phyloP scores from a whole-genome alignment of 345 rosid genomes.

The Citrus australasica region DNA sequence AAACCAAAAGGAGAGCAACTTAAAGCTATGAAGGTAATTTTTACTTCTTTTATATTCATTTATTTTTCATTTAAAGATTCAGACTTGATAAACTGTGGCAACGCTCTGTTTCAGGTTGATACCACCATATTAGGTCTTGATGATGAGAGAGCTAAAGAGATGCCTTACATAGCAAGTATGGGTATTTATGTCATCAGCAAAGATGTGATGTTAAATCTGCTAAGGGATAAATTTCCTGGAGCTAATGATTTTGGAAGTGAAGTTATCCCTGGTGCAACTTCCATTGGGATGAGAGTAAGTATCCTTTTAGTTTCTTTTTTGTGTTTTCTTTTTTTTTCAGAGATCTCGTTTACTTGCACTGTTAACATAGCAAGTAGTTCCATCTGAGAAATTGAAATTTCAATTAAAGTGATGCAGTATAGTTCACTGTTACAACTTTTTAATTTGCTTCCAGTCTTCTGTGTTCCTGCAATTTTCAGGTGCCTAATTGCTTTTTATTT shows the following conservation, averaged over 20 bases:
- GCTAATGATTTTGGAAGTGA: slow-evolving; percentile 99
- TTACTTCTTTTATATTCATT: not conserved
- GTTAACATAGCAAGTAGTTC: not conserved
- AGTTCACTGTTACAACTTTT: not conserved
- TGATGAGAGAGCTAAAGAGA: slow-evolving; percentile 80
- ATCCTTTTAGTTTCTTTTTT: not conserved
- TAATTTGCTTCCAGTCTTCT: not conserved
- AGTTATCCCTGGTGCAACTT: slow-evolving; percentile 97
- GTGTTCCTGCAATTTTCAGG: not conserved
- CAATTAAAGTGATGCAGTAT: not conserved
- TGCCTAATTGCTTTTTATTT: not conserved
- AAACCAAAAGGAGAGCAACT: slow-evolving; percentile 95
- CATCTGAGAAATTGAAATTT: not conserved
- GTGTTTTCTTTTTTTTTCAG: not conserved
- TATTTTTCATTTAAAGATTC: not conserved
- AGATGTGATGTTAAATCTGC: slow-evolving; percentile 83
- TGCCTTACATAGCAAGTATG: slow-evolving; percentile 99
- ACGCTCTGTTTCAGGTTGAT: slow-evolving; percentile 56
- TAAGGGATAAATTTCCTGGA: slow-evolving; percentile 85
- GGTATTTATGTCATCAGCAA: slow-evolving; percentile 95
- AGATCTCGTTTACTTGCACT: not conserved
- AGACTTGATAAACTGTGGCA: not conserved
- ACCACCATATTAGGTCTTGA: slow-evolving; percentile 94
- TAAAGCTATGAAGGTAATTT: slow-evolving; percentile 78
- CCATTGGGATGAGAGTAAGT: slow-evolving; percentile 81